Evolutionary conservation across 805 yeast species (phyloP).

Genomic region (Sungouiella blattae): DNA sequence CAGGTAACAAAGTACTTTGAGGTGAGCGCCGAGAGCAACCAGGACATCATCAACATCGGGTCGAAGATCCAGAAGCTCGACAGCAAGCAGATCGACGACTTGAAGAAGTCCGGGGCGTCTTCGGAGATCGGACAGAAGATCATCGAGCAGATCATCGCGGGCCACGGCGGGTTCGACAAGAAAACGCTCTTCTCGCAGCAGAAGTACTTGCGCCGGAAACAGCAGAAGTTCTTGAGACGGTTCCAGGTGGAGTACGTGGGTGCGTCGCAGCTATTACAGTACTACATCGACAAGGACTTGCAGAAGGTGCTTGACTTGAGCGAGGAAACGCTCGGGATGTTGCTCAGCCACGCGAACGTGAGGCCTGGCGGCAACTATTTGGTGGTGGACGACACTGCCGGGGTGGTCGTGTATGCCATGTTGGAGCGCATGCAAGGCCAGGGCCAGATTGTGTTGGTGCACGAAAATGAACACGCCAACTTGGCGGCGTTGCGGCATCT

Average conservation of each 20-base stretch:
- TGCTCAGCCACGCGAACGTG: constrained; percentile 75
- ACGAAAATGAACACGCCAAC: constrained; percentile 93
- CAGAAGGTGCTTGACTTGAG: constrained; percentile 74
- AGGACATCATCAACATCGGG: constrained; percentile 65
- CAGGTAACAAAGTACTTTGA: constrained; percentile 34
- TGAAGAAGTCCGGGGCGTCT: constrained; percentile 69
- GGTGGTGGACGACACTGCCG: constrained; percentile 92
- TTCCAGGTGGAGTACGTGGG: constrained; percentile 80
- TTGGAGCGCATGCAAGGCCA: constrained; percentile 88
- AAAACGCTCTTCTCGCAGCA: constrained; percentile 89
- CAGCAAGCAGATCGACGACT: constrained; percentile 75
- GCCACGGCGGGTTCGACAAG: constrained; percentile 83
- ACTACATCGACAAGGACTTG: constrained; percentile 74
- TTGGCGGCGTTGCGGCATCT: constrained; percentile 65
- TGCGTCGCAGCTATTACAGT: constrained; percentile 65
- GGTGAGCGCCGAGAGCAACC: constrained; percentile 57
- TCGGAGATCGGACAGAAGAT: constrained; percentile 67
- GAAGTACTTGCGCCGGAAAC: constrained; percentile 87
- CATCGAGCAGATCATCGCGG: constrained; percentile 74
- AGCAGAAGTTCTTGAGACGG: constrained; percentile 81
- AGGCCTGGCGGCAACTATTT: constrained; percentile 88
- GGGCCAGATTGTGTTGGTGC: constrained; percentile 64
- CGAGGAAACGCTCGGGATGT: constrained; percentile 75
- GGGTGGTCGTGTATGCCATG: constrained; percentile 79
- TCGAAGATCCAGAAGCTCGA: constrained; percentile 68